Conservation (phyloP, 805 yeast genomes). For the Pachysolen tannophilus region DNA sequence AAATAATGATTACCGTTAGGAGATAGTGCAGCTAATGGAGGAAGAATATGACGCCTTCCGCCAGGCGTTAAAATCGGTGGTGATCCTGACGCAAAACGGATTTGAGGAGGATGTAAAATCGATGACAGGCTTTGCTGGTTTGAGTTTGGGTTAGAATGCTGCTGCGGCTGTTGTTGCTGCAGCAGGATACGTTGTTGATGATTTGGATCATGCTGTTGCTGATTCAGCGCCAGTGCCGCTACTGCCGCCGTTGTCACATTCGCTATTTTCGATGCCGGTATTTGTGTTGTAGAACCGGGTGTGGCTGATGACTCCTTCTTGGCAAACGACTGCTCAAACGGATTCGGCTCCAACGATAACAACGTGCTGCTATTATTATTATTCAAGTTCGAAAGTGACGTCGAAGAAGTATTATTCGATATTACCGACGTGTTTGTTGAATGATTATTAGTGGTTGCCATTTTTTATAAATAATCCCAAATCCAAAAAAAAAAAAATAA, state of each 20-base stretch:
- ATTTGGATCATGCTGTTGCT: conserved; percentile 7
- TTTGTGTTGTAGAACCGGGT: conserved; percentile 8
- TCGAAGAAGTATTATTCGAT: too few species aligned
- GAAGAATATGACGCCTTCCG: conserved; percentile 38
- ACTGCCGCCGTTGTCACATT: too few species aligned
- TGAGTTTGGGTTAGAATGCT: not conserved
- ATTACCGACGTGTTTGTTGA: too few species aligned
- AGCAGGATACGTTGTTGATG: too few species aligned
- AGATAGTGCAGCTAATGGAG: conserved; percentile 29
- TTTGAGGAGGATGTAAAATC: conserved; percentile 24
- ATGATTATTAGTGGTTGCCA: too few species aligned
- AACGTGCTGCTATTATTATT: conserved; percentile 3
- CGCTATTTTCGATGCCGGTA: conserved; percentile 5
- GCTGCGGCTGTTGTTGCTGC: conserved; percentile 20
- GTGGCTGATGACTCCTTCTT: conserved; percentile 26
- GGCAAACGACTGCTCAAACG: conserved; percentile 91
- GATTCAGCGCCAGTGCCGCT: conserved; percentile 3
- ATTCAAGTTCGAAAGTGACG: too few species aligned
- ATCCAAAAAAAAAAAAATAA: too few species aligned
- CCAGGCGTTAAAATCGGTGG: conserved; percentile 50
- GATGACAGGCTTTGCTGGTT: conserved; percentile 15
- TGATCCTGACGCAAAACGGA: conserved; percentile 17
- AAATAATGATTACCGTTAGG: conserved; percentile 4
- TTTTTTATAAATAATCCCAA: too few species aligned
- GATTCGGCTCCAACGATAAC: conserved; percentile 71